A percentile compares a stretch with the other conserved stretches of the same genome.
Conservation (phyloP, 371 early-diverging fungal genomes). For the Mucor piriformis region DNA sequence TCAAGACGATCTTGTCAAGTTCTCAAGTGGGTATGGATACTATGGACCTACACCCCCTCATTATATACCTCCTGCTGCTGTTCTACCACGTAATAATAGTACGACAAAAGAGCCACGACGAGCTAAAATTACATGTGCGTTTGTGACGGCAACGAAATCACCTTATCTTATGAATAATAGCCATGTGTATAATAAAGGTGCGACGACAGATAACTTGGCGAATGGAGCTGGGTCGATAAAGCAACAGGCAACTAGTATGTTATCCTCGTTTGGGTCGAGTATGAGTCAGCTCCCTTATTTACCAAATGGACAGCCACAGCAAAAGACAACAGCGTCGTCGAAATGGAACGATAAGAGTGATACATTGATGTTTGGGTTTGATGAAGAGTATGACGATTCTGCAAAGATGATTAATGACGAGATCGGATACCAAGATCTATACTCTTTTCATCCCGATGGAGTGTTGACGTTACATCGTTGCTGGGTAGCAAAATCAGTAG, state of each 20-base stretch:
- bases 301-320: slow-evolving; percentile 14
- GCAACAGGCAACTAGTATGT: slow-evolving; percentile 44
- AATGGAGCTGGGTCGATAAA: slow-evolving; percentile 25
- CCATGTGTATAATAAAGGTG: background rate
- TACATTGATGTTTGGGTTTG: slow-evolving; percentile 54
- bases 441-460: slow-evolving; percentile 62
- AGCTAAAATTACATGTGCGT: slow-evolving; percentile 40
- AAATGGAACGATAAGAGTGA: slow-evolving; percentile 34
- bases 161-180: slow-evolving; percentile 34
- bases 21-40: slow-evolving; percentile 4
- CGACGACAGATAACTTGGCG: slow-evolving; percentile 1
- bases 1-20: slow-evolving; percentile 20
- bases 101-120: slow-evolving; percentile 16
- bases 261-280: slow-evolving; percentile 39
- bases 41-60: slow-evolving; percentile 21
- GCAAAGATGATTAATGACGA: slow-evolving; percentile 44
- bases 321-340: slow-evolving; percentile 26
- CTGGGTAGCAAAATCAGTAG: slow-evolving; percentile 57
- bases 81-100: background rate
- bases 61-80: slow-evolving; percentile 10
- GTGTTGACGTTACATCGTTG: slow-evolving; percentile 62
- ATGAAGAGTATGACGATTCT: slow-evolving; percentile 51
- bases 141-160: slow-evolving; percentile 34
- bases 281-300: slow-evolving; percentile 24
- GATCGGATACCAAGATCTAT: slow-evolving; percentile 61